Conservation (phyloP, 108 stramenopile genomes). For the Cyclotella atomus region DNA sequence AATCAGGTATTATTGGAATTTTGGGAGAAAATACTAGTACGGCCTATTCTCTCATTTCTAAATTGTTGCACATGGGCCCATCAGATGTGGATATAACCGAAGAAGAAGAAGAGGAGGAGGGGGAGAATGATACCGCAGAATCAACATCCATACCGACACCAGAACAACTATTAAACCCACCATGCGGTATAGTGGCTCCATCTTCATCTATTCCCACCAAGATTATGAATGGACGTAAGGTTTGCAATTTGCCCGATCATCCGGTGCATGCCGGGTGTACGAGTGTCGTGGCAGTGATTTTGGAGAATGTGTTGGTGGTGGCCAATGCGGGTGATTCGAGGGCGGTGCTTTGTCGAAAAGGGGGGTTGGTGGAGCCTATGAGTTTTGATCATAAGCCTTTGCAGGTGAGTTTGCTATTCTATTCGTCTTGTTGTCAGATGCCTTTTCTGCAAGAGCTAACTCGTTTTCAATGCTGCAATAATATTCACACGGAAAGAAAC, state of each 20-base stretch:
- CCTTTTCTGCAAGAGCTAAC: too few relatives aligned
- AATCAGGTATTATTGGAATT: not conserved
- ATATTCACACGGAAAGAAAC: constrained; percentile 18
- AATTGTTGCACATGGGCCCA: constrained; percentile 57
- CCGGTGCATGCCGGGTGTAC: constrained; percentile 96
- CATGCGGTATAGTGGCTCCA: constrained; percentile 44
- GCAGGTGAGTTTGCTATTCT: constrained; percentile 49
- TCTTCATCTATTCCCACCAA: constrained; percentile 44
- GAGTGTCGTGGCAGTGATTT: constrained; percentile 86
- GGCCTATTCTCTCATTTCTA: constrained; percentile 53
- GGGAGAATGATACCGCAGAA: constrained; percentile 1
- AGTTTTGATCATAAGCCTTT: constrained; percentile 91
- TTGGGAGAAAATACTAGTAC: constrained; percentile 25
- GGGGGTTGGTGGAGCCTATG: constrained; percentile 68
- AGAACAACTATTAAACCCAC: constrained; percentile 50
- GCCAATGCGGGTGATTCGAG: constrained; percentile 94
- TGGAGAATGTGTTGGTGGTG: constrained; percentile 81
- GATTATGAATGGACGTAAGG: constrained; percentile 51
- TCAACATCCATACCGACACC: constrained; percentile 33
- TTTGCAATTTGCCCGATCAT: constrained; percentile 91
- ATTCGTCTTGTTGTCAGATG: too few relatives aligned
- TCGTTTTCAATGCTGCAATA: too few relatives aligned
- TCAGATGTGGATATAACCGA: constrained; percentile 6
- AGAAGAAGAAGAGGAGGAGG: constrained; percentile 26
- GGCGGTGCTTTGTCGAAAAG: constrained; percentile 83